Base-by-base conservation (phyloP, 2,329 filamentous ascomycete genomes). In the Colletotrichum spinosum region DNA sequence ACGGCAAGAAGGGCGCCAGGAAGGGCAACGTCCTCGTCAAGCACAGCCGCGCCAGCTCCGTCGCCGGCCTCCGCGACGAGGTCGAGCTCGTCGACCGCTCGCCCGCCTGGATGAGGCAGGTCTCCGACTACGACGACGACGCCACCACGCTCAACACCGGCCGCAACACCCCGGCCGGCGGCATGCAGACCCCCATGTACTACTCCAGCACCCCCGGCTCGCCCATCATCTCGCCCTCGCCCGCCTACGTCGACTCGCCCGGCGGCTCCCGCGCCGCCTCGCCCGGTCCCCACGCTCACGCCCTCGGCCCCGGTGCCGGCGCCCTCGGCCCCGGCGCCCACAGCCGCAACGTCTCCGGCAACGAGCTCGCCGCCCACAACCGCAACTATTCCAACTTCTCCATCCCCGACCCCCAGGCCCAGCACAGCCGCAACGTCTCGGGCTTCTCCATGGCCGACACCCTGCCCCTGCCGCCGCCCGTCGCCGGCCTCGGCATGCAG, bases 381-480 rank as follows among this genome's bases (percentile, higher is more conserved):
- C 60, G 60, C 55, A 60, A 62, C 42, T 52, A 53, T 42, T 60
- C 60, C 8, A 67, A 48, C 55, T 67, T 44, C 55, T 69, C 37
- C 45, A 33, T 55, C 3, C 58, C 45, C n/a, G 62, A 50, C 17
- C 15, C n/a, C 11, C 44, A 51, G 11, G n/a, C 50, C 35, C 46
- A 15, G 8, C 58, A 66, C 48, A 62, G 58, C 52, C 63, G 63
- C 42, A 35, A 57, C 46, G 63, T 54, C 15, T 66, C 63, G 1
- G 63, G 63, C 4, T 66, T 66, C 52, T 66, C 63, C 42, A 63
- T 66, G 63, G 68, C 70, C 44, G 73, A 75, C 53, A 72, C 70
- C 3, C 65, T 75, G n/a, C 71, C 72, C 7, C 71, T 72, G 60
- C 65, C 71, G 69, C 54, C 63, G 1, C 63, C 63, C 4, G 58